Conservation (phyloP, 345 rosid species). For the Schrenkiella parvula region DNA sequence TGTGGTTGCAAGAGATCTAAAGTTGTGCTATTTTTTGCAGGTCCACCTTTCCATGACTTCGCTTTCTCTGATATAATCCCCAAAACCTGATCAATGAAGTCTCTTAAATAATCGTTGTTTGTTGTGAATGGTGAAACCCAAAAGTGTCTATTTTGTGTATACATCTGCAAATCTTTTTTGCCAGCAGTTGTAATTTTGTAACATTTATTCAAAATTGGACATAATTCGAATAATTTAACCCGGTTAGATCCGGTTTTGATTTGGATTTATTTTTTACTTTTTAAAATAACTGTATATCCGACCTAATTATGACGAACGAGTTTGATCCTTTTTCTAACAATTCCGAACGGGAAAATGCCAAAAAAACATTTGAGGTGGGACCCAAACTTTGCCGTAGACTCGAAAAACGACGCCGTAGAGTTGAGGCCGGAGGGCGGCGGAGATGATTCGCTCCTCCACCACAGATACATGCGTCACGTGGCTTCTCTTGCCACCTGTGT, state of each 20-base stretch:
- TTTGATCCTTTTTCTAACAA: constrained; percentile 6
- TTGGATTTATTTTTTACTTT: background rate
- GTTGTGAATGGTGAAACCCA: constrained; percentile 8
- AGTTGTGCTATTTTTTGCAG: constrained; percentile 36
- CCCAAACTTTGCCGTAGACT: constrained; percentile 1
- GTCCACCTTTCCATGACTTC: constrained; percentile 93
- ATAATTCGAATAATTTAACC: background rate
- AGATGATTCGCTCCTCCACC: constrained; percentile 23
- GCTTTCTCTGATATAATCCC: constrained; percentile 63
- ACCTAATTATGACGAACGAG: constrained; percentile 19
- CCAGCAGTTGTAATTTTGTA: constrained; percentile 10
- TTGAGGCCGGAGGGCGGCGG: constrained; percentile 27
- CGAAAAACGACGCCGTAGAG: constrained; percentile 24
- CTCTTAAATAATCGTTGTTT: background rate
- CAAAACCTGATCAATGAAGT: constrained; percentile 4
- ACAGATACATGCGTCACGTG: constrained; percentile 13
- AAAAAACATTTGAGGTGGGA: constrained; percentile 6
- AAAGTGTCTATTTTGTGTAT: background rate
- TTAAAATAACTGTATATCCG: background rate
- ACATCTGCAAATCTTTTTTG: background rate
- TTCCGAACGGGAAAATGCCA: constrained; percentile 16
- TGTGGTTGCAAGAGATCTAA: background rate
- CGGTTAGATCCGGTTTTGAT: background rate
- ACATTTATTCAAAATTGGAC: background rate
- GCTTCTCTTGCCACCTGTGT: background rate